Percentiles rank a stretch among this genome's conserved stretches.
Conservation (phyloP, 176 grass and related monocot genomes). For the Carex scoparia region DNA sequence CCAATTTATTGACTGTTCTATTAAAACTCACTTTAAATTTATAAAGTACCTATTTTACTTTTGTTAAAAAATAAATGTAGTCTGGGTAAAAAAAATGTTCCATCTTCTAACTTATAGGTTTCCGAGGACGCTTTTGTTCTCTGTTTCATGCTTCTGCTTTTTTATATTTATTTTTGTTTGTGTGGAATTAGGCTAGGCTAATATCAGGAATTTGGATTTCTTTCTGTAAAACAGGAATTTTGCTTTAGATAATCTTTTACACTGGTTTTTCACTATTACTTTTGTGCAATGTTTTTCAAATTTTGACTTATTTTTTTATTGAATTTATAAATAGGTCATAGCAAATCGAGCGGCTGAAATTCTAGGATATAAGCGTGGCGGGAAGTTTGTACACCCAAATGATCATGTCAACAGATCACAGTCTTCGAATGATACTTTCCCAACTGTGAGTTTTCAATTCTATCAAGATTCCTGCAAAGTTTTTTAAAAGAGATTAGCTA, state of each 20-base stretch:
- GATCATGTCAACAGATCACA: slow-evolving; percentile 97
- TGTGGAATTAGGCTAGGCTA: no score
- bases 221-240: not conserved
- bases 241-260: not conserved
- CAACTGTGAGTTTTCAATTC: slow-evolving; percentile 65
- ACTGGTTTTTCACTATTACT: not conserved
- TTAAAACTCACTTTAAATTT: no score
- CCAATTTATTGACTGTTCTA: no score
- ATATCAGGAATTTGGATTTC: no score
- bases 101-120: no score
- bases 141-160: no score
- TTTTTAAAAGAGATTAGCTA: slow-evolving; percentile 25
- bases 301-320: slow-evolving; percentile 21
- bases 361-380: slow-evolving; percentile 85
- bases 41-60: no score
- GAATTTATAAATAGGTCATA: slow-evolving; percentile 55
- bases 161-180: no score
- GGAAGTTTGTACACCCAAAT: slow-evolving; percentile 94
- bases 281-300: not conserved
- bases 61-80: no score
- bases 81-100: no score
- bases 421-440: slow-evolving; percentile 99
- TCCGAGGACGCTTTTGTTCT: no score
- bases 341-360: slow-evolving; percentile 96
- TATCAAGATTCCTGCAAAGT: not conserved